phyloP scores from a whole-genome alignment of 352 stramenopile genomes.

The Lagenidium sp. region DNA sequence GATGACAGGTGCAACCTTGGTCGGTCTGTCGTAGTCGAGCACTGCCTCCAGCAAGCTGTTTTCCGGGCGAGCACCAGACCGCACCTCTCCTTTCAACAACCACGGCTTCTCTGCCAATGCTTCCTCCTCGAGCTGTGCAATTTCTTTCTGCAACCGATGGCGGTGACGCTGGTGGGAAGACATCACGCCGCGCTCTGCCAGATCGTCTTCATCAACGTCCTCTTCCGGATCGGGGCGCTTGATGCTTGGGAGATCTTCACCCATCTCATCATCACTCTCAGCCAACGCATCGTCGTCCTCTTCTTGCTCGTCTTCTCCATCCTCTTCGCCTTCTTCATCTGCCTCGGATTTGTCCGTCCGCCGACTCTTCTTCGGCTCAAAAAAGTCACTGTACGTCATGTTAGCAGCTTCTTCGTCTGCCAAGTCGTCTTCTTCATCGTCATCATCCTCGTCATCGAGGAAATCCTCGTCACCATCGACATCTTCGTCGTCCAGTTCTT shows the following conservation, averaged over 20 bases:
- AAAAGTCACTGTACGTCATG: slow-evolving; percentile 26
- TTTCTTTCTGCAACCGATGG: slow-evolving; percentile 66
- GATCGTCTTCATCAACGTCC: slow-evolving; percentile 54
- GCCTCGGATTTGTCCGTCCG: slow-evolving; percentile 9
- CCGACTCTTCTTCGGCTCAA: no score
- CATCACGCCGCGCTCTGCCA: slow-evolving; percentile 72
- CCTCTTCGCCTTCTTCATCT: slow-evolving; percentile 31
- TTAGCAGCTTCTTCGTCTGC: slow-evolving; percentile 22
- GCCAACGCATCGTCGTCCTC: slow-evolving; percentile 14
- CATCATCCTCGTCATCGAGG: slow-evolving; percentile 59
- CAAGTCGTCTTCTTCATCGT: slow-evolving; percentile 53
- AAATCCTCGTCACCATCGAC: slow-evolving; percentile 47
- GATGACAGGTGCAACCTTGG: slow-evolving; percentile 88
- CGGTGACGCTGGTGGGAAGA: slow-evolving; percentile 70
- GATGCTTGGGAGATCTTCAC: slow-evolving; percentile 50
- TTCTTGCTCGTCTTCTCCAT: slow-evolving; percentile 31
- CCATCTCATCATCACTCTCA: slow-evolving; percentile 32
- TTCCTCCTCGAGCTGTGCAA: slow-evolving; percentile 81
- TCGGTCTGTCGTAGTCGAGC: slow-evolving; percentile 90
- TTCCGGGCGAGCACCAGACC: slow-evolving; percentile 74
- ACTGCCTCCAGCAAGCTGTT: slow-evolving; percentile 92
- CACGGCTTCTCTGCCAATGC: slow-evolving; percentile 91
- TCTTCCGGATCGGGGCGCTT: slow-evolving; percentile 37
- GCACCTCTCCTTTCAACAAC: slow-evolving; percentile 90
- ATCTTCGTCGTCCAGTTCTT: slow-evolving; percentile 29